These are phyloP conservation scores for Gentiana straminea DNA, from an alignment of 257 asterid species.

Conservation along the genomic window DNA sequence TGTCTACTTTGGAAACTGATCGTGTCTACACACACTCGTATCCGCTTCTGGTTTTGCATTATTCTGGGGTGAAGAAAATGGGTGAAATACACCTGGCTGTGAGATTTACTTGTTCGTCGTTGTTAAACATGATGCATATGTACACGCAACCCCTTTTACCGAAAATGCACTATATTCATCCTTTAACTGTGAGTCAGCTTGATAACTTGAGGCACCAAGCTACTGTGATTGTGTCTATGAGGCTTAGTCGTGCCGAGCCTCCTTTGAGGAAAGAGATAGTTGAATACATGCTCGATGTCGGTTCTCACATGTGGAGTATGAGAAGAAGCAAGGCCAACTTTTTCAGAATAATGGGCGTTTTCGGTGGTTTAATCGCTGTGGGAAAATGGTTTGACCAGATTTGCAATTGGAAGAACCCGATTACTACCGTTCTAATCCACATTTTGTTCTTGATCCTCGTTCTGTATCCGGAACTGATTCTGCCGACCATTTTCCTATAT, in stretches of 20 bases:
- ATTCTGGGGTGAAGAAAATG: constrained; percentile 43
- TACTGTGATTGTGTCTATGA: constrained; percentile 35
- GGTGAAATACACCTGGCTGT: constrained; percentile 46
- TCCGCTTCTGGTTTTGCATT: constrained; percentile 37
- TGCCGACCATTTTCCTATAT: constrained; percentile 42
- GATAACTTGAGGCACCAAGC: constrained; percentile 50
- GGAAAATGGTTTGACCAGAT: constrained; percentile 49
- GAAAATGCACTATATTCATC: constrained; percentile 40
- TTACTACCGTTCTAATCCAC: constrained; percentile 39
- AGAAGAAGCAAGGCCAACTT: constrained; percentile 52
- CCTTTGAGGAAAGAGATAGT: constrained; percentile 41
- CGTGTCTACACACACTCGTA: constrained; percentile 42
- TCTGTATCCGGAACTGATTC: constrained; percentile 38
- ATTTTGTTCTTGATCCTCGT: constrained; percentile 35
- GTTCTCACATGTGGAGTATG: constrained; percentile 55
- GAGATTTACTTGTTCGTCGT: constrained; percentile 32
- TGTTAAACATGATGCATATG: constrained; percentile 47
- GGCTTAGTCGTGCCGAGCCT: constrained; percentile 45
- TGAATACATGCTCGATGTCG: constrained; percentile 43
- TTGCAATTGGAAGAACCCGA: constrained; percentile 44
- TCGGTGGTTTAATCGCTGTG: constrained; percentile 32
- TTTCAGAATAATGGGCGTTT: constrained; percentile 40
- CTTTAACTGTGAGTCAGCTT: constrained; percentile 35
- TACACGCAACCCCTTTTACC: constrained; percentile 39
- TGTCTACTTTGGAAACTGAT: constrained; percentile 40